A percentile compares a stretch with the other conserved stretches of the same genome.
phyloP scores from a whole-genome alignment of 1,284 basidiomycete species.

The Anthracocystis setariae region DNA sequence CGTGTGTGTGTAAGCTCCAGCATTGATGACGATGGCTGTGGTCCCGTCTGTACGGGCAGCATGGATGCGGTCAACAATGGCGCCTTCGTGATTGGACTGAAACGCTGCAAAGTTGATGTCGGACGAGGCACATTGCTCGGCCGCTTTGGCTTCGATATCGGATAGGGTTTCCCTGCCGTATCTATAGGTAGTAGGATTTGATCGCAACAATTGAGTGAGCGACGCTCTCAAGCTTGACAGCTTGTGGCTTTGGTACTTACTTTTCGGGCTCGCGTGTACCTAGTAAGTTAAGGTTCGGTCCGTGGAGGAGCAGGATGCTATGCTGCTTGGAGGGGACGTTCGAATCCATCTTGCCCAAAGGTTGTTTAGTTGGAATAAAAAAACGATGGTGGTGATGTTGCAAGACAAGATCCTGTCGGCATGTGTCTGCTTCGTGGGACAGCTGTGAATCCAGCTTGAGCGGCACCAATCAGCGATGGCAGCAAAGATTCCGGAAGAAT shows the following conservation, averaged over 20 bases:
- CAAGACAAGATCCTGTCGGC: too few species aligned
- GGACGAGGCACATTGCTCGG: conserved; percentile 8
- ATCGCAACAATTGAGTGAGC: neutral
- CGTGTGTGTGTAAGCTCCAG: conserved; percentile 67
- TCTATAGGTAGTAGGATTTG: conserved; percentile 12
- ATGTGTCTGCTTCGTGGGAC: too few species aligned
- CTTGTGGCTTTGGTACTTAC: conserved; percentile 10
- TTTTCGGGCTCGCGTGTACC: conserved; percentile 68
- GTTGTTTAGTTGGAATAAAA: neutral
- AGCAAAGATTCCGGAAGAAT: conserved; percentile 13
- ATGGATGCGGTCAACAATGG: conserved; percentile 67
- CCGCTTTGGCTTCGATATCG: conserved; percentile 39
- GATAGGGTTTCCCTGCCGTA: conserved; percentile 66
- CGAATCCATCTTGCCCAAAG: conserved; percentile 1
- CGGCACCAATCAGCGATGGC: too few species aligned
- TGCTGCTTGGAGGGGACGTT: neutral
- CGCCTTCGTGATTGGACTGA: conserved; percentile 68
- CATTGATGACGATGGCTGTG: conserved; percentile 63
- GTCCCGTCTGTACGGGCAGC: conserved; percentile 41
- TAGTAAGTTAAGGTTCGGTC: conserved; percentile 68
- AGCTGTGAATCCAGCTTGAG: too few species aligned
- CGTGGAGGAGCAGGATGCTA: conserved; percentile 54
- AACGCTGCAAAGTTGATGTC: conserved; percentile 39
- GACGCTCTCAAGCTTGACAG: neutral
- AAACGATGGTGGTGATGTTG: conserved; percentile 8